Evolutionary conservation across 306 rosid species (phyloP), one percentile per base, ranked within the genome.

Genomic region (Begonia peltatifolia): DNA sequence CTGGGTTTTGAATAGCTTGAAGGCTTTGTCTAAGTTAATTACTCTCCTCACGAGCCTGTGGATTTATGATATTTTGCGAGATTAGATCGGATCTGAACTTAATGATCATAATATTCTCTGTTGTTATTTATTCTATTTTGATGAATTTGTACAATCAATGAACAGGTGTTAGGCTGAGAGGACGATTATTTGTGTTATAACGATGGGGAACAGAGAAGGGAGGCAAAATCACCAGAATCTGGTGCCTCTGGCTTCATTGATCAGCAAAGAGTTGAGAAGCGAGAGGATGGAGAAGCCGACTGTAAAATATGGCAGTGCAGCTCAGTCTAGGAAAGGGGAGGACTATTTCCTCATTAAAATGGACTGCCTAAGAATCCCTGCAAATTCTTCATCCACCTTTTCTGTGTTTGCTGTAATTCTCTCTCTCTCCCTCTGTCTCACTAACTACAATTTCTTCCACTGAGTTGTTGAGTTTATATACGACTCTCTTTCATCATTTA

Each of bases 221-320:
- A 80, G 82, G 67, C 75, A 77, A 41, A 79, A 51, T 42, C 89
- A 68, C 55, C 87, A 81, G 63, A 77, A 76, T 65, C 81, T 85
- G 38, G 14, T 44, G 12, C 48, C 48, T 10, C 48, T 44, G 6
- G 48, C 48, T 1, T 10, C 48, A 44, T n/a, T 44, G 14, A 10
- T 44, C 9, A 8, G 48, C 14, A 11, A n/a, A 11, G 97, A 90
- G 76, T 76, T 80, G 80, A 85, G 73, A 80, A 82, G 54, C 62
- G 97, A 85, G 84, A 90, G 67, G 81, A 78, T 90, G 90, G 94
- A 78, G 69, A 90, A 85, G 64, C 97, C 97, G 4, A 82, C 73
- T 50, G 68, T 90, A 54, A 80, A 83, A 61, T 68, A 67, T 67
- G 97, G 95, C 0, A 76, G 76, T 61, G 95, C 97, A 10, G 95